Conservation (phyloP, 2,329 filamentous ascomycete species). For the Penicillium sp. region DNA sequence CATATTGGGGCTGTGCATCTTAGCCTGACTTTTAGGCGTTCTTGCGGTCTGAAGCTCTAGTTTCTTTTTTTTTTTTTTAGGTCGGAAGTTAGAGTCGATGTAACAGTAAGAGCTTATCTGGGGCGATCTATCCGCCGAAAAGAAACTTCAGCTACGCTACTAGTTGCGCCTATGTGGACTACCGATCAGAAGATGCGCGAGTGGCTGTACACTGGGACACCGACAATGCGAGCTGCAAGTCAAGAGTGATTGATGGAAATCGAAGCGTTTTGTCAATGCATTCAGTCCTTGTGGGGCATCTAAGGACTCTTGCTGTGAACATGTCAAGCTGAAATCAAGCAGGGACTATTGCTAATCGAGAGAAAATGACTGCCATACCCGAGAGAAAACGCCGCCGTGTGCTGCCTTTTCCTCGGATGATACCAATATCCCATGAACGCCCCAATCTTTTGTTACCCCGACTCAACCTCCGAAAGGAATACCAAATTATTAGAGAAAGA, state of each 20-base stretch:
- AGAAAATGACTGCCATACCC: neutral
- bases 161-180: slow-evolving; percentile 2
- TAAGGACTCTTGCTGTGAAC: neutral
- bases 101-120: neutral
- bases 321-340: neutral
- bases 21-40: neutral
- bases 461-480: neutral
- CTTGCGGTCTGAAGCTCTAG: neutral
- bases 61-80: neutral
- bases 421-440: neutral
- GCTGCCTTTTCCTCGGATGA: neutral
- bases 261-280: neutral
- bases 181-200: neutral
- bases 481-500: neutral
- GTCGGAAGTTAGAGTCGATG: neutral
- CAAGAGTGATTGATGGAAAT: neutral
- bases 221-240: neutral
- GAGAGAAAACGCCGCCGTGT: neutral
- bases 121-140: neutral
- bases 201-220: neutral
- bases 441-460: neutral
- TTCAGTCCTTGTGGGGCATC: neutral
- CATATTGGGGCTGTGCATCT: neutral
- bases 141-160: neutral
- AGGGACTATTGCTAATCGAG: slow-evolving; percentile 2